Evolutionary conservation across 495 filamentous ascomycete genomes (phyloP), one percentile per base, ranked within the genome.

Genomic region (Sabuloglossum arenarium): DNA sequence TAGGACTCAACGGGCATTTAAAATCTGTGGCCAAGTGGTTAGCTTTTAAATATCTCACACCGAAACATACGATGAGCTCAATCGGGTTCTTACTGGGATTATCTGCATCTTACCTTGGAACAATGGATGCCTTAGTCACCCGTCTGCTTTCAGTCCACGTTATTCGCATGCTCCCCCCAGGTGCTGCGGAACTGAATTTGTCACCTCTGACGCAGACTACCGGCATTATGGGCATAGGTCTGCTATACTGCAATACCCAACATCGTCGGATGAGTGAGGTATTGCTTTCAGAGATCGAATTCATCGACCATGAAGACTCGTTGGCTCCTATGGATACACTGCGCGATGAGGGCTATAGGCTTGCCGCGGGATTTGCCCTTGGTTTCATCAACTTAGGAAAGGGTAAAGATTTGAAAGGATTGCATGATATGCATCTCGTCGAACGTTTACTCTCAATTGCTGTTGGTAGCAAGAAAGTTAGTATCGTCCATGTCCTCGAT

Each of bases 231-330:
- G 91, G 93, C 1, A 95, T 97, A 59, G 91, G 91, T 0, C 70
- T 99, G 10, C 70, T 99, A 1, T 99, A 97, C 64, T 94, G 85
- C 69, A 83, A 86, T 65, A 94, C 88, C 24, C 91, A 97, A 61
- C 91, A 99, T 70, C 84, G 91, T 8, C 79, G 91, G 52, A 99
- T 99, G 91, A 95, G 86, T 63, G 91, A 99, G 66, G 84, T 97
- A 32, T 94, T 97, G 86, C 77, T 97, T 39, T 95, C 89, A 0
- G 91, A 99, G 66, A 91, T 99, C 50, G 89, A 96, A 61, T 82
- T 86, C 53, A 73, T 84, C 39, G 86, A 86, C 37, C 66, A 77
- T 14, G 85, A 86, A 49, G 88, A 96, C 58, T 71, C 71, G 21
- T 72, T 73, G 16, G 70, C 74, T 43, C 71, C 75, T 19, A 70